Evolutionary conservation across 768 basidiomycete species (phyloP).

Genomic region (Mycena haematopus): DNA sequence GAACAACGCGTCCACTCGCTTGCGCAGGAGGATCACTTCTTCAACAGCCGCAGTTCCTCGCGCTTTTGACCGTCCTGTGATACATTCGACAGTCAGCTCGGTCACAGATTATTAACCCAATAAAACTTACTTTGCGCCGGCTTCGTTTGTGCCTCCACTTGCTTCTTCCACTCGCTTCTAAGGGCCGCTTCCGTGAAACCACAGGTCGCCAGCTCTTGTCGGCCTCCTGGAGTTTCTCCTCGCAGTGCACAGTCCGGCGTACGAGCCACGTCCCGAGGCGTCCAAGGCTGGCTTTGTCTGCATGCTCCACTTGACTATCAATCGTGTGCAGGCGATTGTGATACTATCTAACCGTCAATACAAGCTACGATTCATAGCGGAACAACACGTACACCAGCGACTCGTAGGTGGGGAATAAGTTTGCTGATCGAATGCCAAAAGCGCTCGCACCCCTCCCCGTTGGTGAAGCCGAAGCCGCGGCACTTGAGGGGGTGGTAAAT

Average conservation of each 20-base stretch:
- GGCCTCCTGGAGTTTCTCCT: neutral
- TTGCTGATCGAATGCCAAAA: slow-evolving; percentile 36
- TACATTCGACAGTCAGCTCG: too few relatives aligned
- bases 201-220: neutral
- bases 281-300: slow-evolving; percentile 17
- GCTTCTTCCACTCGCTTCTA: neutral
- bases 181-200: neutral
- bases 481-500: slow-evolving; percentile 39
- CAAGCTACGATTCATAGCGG: too few relatives aligned
- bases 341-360: too few relatives aligned
- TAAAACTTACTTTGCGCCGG: too few relatives aligned
- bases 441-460: slow-evolving; percentile 38
- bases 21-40: too few relatives aligned
- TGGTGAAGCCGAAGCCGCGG: slow-evolving; percentile 34
- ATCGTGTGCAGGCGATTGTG: slow-evolving; percentile 35
- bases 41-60: too few relatives aligned
- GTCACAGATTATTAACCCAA: too few relatives aligned
- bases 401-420: slow-evolving; percentile 24
- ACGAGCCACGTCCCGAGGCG: slow-evolving; percentile 12
- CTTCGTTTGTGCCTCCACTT: neutral
- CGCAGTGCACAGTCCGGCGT: neutral
- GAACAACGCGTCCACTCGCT: too few relatives aligned
- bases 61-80: too few relatives aligned
- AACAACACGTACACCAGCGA: slow-evolving; percentile 39
- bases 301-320: slow-evolving; percentile 33